phyloP scores from a whole-genome alignment of 2,329 filamentous ascomycete species.

The Phaeosphaeriaceae sp. region DNA sequence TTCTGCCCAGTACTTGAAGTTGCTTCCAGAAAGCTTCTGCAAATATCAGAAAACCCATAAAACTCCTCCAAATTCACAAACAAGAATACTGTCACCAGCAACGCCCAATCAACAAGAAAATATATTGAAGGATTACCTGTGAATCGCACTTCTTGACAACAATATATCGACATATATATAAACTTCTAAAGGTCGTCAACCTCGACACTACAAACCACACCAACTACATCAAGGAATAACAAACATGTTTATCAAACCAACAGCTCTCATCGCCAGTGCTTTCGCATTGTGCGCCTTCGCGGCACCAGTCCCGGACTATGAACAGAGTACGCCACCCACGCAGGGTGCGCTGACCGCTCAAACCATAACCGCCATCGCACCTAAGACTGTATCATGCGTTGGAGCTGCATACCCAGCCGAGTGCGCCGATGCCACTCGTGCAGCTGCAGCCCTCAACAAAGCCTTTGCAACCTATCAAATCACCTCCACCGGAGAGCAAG shows the following conservation, averaged over 20 bases:
- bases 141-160: no score
- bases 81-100: no score
- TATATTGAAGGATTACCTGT: no score
- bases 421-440: constrained; percentile 65
- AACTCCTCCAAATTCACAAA: not conserved
- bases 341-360: constrained; percentile 27
- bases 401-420: constrained; percentile 57
- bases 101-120: no score
- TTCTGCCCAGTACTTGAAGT: not conserved
- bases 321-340: constrained; percentile 3
- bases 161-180: no score
- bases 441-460: constrained; percentile 62
- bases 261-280: constrained; percentile 28
- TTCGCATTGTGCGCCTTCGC: constrained; percentile 49
- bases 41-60: no score
- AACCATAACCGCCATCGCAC: constrained; percentile 61
- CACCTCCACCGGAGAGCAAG: constrained; percentile 64
- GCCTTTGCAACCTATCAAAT: constrained; percentile 66
- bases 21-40: no score
- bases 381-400: constrained; percentile 62
- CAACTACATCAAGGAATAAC: constrained; percentile 6
- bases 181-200: no score
- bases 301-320: constrained; percentile 22
- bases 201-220: not conserved
- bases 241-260: constrained; percentile 36